Base-by-base conservation (phyloP, 306 rosid genomes). In the Gleditsia sinensis region DNA sequence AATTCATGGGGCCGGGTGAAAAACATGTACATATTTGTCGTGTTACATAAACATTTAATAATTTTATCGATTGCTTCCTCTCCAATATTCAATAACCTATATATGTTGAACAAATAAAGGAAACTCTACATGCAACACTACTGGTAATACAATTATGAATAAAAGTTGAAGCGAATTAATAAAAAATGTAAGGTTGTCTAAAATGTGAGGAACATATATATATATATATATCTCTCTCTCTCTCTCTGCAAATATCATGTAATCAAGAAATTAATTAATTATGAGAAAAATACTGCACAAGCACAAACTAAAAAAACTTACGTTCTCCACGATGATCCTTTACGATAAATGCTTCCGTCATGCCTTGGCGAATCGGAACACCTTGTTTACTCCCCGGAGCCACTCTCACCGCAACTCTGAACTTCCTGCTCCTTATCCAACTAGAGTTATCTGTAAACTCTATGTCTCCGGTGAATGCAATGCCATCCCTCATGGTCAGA, bases 261-360 rank as follows among this genome's bases (percentile, higher is more conserved):
- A 2, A 11, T 2, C 14, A 40, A 40, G 46, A 40, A 40, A 0
- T 0, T n/a, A n/a, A n/a, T n/a, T n/a, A n/a, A n/a, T n/a, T n/a
- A n/a, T n/a, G n/a, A n/a, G n/a, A n/a, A n/a, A n/a, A n/a, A n/a
- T n/a, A n/a, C n/a, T n/a, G n/a, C n/a, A n/a, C n/a, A n/a, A n/a
- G n/a, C n/a, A n/a, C n/a, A n/a, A n/a, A n/a, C n/a, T n/a, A n/a
- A n/a, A n/a, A n/a, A n/a, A n/a, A 83, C 99, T 87, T 67, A 94
- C 99, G 78, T 86, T 94, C 99, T 55, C 99, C 99, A 0, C 99
- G 97, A 7, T 94, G 99, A 80, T 94, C 99, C 84, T 86, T 92
- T 16, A 94, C 99, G 3, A 86, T 69, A 61, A 94, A 88, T 0
- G 99, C 68, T 20, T 90, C 91, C 2, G 93, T 92, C 16, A 88